Conservation (phyloP, 148 eudicot species). For the Limonium bicolor region DNA sequence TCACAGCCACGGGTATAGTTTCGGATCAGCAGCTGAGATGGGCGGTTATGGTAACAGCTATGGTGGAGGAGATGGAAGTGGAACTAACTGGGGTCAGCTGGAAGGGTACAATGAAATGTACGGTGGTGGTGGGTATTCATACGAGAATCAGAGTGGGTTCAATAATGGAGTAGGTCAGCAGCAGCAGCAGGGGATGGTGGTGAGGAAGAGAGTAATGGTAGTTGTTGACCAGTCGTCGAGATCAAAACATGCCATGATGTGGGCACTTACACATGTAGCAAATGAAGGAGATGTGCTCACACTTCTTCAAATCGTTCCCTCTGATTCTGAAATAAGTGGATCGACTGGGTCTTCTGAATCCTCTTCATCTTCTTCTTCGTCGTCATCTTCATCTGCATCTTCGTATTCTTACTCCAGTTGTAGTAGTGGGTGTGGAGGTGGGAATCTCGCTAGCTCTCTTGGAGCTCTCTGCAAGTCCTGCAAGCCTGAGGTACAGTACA, state of each 20-base stretch:
- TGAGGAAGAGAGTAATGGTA: slow-evolving; percentile 80
- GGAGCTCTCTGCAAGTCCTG: slow-evolving; percentile 81
- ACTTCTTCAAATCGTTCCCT: slow-evolving; percentile 48
- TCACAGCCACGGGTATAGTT: no score
- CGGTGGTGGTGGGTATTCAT: slow-evolving; percentile 5
- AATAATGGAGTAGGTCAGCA: no score
- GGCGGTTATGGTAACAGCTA: no score
- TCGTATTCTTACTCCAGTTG: no score
- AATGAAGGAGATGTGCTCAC: slow-evolving; percentile 79
- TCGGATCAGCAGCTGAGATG: no score
- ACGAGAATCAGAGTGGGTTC: no score
- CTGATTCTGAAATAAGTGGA: slow-evolving; percentile 11
- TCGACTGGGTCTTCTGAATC: slow-evolving; percentile 11
- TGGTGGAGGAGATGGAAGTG: slow-evolving; percentile 4
- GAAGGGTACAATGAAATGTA: slow-evolving; percentile 2
- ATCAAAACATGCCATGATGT: slow-evolving; percentile 89
- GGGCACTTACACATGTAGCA: slow-evolving; percentile 86
- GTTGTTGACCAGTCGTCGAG: slow-evolving; percentile 63
- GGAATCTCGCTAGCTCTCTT: slow-evolving; percentile 53
- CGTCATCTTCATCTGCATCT: no score
- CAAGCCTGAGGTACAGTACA: slow-evolving; percentile 94
- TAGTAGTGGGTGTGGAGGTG: no score
- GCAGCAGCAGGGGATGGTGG: no score
- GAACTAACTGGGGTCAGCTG: slow-evolving; percentile 3
- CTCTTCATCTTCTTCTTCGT: no score